Base-by-base conservation (phyloP, 2,329 filamentous ascomycete species). In the Lachnellula subtilissima region DNA sequence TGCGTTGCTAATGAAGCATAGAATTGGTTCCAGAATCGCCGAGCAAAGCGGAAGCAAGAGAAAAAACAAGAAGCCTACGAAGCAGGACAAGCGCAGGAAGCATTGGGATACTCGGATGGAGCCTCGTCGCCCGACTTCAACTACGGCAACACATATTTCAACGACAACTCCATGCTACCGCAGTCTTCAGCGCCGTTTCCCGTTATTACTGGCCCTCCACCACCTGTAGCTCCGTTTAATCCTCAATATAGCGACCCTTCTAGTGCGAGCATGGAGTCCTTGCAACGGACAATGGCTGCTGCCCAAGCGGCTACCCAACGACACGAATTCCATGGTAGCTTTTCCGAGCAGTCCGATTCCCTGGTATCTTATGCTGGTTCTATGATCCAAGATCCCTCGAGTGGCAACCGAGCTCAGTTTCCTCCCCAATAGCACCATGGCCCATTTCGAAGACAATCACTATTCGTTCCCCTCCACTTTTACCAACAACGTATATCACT, bases 11-110 rank as follows among this genome's bases (percentile, higher is more conserved):
- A 69, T 25, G 17, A 17, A 6, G 37, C 36, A 25, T 52, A 86
- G 83, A 87, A 87, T 67, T 87, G 84, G 84, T 87, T 87, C 65
- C 84, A 87, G 63, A 87, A 87, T 67, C 75, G 84, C 57, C 77
- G 84, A 51, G 83, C 84, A 12, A 70, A 70, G 53, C 54, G 67
- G 39, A 70, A 69, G 77, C 83, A 85, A 67, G 81, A 85, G 68
- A 80, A 77, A 65, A 84, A 83, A 60, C 73, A 77, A 46, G 74
- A 76, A 55, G 77, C 77, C 53, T 76, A 77, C 58, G 76, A 80
- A 61, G 75, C 75, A 22, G 72, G 72, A 22, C 73, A 75, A 53
- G 63, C 62, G 37, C 63, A 63, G 48, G 64, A 67, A 53, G 61
- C 63, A 12, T 9, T 61, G 37, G 61, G 55, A 22, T 66, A 62